These are phyloP conservation scores for Talaromyces thailandensis DNA, from an alignment of 495 filamentous ascomycete species.

Conservation along the genomic window DNA sequence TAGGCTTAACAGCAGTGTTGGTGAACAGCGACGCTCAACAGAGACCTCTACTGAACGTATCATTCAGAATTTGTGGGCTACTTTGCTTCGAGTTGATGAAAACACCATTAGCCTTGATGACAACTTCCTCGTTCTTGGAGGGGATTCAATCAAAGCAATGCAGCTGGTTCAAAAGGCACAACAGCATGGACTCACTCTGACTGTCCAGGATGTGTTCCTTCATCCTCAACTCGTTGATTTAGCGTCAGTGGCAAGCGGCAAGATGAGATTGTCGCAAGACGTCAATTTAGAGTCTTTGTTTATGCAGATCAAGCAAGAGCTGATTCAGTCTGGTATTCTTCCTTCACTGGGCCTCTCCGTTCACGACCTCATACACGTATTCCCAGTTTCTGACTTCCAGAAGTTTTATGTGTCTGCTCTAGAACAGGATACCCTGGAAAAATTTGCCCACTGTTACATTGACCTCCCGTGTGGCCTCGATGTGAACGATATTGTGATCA, in stretches of 20 bases:
- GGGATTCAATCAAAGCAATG: slow-evolving; percentile 34
- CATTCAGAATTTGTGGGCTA: slow-evolving; percentile 12
- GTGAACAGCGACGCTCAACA: slow-evolving; percentile 8
- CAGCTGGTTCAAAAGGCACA: slow-evolving; percentile 14
- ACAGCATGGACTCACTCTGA: neutral
- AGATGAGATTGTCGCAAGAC: too few relatives aligned
- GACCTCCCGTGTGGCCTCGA: neutral
- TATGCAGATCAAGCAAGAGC: neutral
- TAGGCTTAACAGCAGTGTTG: neutral
- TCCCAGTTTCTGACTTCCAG: neutral
- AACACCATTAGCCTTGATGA: slow-evolving; percentile 17
- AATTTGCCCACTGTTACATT: neutral
- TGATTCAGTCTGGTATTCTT: neutral
- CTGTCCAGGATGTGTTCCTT: neutral
- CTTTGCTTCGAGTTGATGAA: slow-evolving; percentile 9
- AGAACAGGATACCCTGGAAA: neutral
- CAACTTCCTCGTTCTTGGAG: slow-evolving; percentile 30
- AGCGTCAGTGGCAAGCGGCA: neutral
- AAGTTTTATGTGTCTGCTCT: neutral
- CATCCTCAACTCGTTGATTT: neutral
- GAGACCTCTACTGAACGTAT: slow-evolving; percentile 12
- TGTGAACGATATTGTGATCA: neutral
- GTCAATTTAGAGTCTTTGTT: neutral
- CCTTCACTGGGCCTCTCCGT: neutral
- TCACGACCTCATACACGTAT: neutral